Base-by-base conservation (phyloP, 2,329 filamentous ascomycete species). In the Cladosporium colombiae region DNA sequence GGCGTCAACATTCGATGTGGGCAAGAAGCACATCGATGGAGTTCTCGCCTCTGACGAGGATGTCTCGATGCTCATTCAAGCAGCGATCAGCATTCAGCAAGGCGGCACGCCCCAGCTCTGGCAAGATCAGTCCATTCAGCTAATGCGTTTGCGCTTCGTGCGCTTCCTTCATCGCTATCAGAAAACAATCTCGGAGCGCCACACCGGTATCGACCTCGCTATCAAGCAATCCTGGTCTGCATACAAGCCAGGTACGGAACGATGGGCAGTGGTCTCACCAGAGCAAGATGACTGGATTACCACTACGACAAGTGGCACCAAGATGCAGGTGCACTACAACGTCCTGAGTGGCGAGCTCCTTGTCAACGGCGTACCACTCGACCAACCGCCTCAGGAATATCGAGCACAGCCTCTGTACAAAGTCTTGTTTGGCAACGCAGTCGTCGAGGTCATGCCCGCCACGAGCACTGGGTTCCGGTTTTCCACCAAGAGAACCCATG, bases 351-450 rank as follows among this genome's bases (percentile, higher is more conserved):
- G 84, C 0, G 78, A 81, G 56, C 71, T 86, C 0, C 74, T 85
- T 0, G 76, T 86, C 5, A 76, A 86, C 65, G 81, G 83, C 0
- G 72, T 81, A 55, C 77, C 81, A 7, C 69, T 85, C 14, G 81
- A 84, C 1, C 85, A 82, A 14, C 78, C 90, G 0, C 88, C 88
- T 0, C 71, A 79, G 0, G 76, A 83, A 1, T 83, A 86, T 52
- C 81, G 80, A 21, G 71, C 83, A 3, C 78, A 81, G 0, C 57
- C 68, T 14, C 72, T 75, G 1, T 77, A 89, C 8, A 73, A 75
- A 6, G 77, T 81, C 3, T 78, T 91, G 0, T 89, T 91, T 69
- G 84, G 84, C 0, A 75, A 81, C 1, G 81, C 84, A 16, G 78
- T 79, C 29, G 79, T 89, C 0, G 78, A 84, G 83, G 0, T 84